Evolutionary conservation across 495 filamentous ascomycete genomes (phyloP), one percentile per base, ranked within the genome.

Genomic region (Talaromyces proteolyticus): DNA sequence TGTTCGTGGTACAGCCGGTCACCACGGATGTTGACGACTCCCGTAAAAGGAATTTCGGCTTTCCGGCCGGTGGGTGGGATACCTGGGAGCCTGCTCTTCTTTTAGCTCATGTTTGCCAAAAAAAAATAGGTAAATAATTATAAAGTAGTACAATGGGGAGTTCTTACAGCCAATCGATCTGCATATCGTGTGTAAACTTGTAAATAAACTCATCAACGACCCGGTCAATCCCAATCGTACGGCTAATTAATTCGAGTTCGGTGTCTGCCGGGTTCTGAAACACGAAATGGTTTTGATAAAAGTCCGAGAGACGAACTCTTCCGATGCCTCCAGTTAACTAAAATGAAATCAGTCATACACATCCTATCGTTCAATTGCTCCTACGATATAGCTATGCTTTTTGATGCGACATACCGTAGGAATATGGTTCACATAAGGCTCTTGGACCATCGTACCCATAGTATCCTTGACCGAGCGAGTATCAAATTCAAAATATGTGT

Each of bases 1-100:
- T 91, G 84, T 63, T 95, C 89, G 57, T 88, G 81, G 57, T 82
- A 89, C 6, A 94, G 64, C 21, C 85, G 78, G 26, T 87, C 85
- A 4, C 86, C 89, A 3, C 88, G 74, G 40, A 92, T 79, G 50
- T 85, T 85, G 18, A 93, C 86, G 3, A 93, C 78, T 38, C 76
- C 77, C 1, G 85, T 87, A 41, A 92, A 75, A 0, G 85, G 82
- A 26, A 94, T 70, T 20, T 81, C 76, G 11, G 91, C 74, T 17
- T 72, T 60, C 50, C 73, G 79, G 22, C 77, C 69, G 0, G 88
- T 94, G 2, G 87, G 80, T 1, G 85, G 84, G 10, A 93, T 70
- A 0, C 82, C 85, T 6, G 89, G 89, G 4, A 90, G 56, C 48
- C 57, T 70, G 42, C 14, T 4, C 84, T 84, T 4, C 83, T 60